Base-by-base conservation (phyloP, 2,329 filamentous ascomycete genomes). In the Botrytis aclada region DNA sequence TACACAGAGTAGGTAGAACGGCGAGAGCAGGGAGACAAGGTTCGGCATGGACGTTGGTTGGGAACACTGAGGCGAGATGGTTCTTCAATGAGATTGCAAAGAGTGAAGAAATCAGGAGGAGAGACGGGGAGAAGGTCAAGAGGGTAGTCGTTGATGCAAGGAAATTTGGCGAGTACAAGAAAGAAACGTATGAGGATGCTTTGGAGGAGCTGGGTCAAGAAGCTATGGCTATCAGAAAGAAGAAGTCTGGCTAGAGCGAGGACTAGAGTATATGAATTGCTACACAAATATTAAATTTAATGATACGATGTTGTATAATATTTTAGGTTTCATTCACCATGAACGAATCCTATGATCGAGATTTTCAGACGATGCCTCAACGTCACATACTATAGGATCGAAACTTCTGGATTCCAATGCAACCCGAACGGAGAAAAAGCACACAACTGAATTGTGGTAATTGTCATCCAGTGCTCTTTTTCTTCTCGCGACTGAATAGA, bases 1-100 rank as follows among this genome's bases (percentile, higher is more conserved):
- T 98, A 7, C 96, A 98, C 81, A 91, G 96, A 58, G 94, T 98
- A 2, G 95, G 96, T 54, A 90, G 96, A 72, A 98, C 95, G 0
- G 95, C 95, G 0, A 88, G 95, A 80, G 96, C 93, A 0, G 94
- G 92, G 1, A 89, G 89, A 71, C 77, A 83, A 1, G 95, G 95
- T 1, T 86, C 89, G 65, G 94, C 95, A 0, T 97, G 94, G 93
- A 97, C 94, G 0, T 83, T 99, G 20, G 90, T 97, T 66, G 91
- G 90, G 6, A 91, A 94, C 77, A 87, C 88, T 4, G 95, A 99
- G 83, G 88, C 92, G 29, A 76, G 79, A 62, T 97, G 96, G 95
- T 99, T 98, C 83, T 94, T 93, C 88, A 92, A 92, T 74, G 92
- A 93, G 77, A 91, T 98, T 75, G 92, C 89, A 2, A 87, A 86